Percentiles rank a stretch among this genome's conserved stretches.
These are phyloP conservation scores for Tolypocladium capitatum DNA, from an alignment of 2,329 filamentous ascomycete genomes.

Conservation along the genomic window DNA sequence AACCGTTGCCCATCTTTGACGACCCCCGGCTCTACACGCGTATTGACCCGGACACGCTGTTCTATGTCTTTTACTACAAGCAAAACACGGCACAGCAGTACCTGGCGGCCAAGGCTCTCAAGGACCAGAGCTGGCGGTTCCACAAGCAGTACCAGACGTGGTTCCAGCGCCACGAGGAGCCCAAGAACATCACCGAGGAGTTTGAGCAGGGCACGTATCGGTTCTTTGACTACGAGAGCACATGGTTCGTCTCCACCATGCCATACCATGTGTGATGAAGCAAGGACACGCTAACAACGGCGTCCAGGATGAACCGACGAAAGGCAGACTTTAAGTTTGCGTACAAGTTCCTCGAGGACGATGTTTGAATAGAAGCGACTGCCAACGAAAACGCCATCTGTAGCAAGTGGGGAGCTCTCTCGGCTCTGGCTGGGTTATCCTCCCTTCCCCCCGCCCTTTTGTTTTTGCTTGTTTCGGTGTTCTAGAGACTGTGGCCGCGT, in stretches of 20 bases:
- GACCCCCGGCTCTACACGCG: slow-evolving; percentile 76
- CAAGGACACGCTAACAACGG: slow-evolving; percentile 9
- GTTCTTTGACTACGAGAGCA: slow-evolving; percentile 99
- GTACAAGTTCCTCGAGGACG: slow-evolving; percentile 95
- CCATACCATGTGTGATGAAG: neutral
- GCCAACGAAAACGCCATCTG: neutral
- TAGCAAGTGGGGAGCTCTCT: neutral
- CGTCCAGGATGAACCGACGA: slow-evolving; percentile 83
- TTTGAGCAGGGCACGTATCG: slow-evolving; percentile 98
- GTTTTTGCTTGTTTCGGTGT: neutral
- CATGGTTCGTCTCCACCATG: slow-evolving; percentile 55
- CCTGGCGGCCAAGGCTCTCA: slow-evolving; percentile 88
- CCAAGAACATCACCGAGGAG: slow-evolving; percentile 96
- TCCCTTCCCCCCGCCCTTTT: too few relatives aligned
- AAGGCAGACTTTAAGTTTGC: slow-evolving; percentile 98
- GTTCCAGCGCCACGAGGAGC: slow-evolving; percentile 97
- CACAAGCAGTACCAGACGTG: slow-evolving; percentile 99
- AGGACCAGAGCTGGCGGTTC: slow-evolving; percentile 97
- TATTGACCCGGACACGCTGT: slow-evolving; percentile 90
- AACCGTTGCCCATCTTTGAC: slow-evolving; percentile 83
- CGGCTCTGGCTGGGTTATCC: neutral
- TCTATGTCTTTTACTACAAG: slow-evolving; percentile 98
- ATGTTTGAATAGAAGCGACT: slow-evolving; percentile 20
- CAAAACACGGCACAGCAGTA: slow-evolving; percentile 95
- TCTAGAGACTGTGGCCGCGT: neutral